These are phyloP conservation scores for Neonectria faginata DNA, from an alignment of 2,329 filamentous ascomycete species.

Conservation along the genomic window DNA sequence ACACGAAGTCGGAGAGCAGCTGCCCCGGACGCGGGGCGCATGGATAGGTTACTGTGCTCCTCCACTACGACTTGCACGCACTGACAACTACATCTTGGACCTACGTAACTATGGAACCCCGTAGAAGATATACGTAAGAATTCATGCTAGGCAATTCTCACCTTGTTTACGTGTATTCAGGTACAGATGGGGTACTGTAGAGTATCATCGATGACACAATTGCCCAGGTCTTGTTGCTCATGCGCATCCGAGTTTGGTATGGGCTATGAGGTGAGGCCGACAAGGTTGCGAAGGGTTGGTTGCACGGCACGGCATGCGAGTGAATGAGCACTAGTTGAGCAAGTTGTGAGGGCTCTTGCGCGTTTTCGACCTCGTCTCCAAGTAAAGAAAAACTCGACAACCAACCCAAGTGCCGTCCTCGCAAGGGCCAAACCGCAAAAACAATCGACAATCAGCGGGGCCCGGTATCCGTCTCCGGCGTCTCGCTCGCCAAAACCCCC, in stretches of 20 bases:
- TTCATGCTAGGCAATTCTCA: constrained; percentile 23
- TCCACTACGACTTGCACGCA: not conserved
- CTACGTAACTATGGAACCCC: constrained; percentile 6
- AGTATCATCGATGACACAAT: constrained; percentile 46
- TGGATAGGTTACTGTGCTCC: constrained; percentile 24
- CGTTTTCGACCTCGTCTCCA: constrained; percentile 8
- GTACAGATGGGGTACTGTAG: constrained; percentile 11
- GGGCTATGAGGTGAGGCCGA: constrained; percentile 28
- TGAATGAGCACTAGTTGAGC: constrained; percentile 14
- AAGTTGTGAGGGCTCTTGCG: constrained; percentile 28
- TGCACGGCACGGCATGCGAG: constrained; percentile 38
- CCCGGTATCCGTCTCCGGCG: constrained; percentile 29
- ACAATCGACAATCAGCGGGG: constrained; percentile 9
- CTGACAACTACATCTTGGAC: constrained; percentile 1
- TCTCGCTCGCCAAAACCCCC: constrained; percentile 30
- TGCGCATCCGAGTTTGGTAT: constrained; percentile 33
- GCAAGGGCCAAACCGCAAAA: not conserved
- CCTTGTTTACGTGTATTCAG: not conserved
- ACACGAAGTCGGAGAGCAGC: constrained; percentile 17
- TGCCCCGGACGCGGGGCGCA: constrained; percentile 40
- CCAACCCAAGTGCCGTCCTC: not conserved
- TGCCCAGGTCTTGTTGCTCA: constrained; percentile 19
- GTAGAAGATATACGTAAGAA: constrained; percentile 41
- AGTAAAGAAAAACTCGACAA: not conserved
- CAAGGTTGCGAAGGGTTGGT: constrained; percentile 24